phyloP scores from a whole-genome alignment of 306 rosid genomes.

The Cicer arietinum region DNA sequence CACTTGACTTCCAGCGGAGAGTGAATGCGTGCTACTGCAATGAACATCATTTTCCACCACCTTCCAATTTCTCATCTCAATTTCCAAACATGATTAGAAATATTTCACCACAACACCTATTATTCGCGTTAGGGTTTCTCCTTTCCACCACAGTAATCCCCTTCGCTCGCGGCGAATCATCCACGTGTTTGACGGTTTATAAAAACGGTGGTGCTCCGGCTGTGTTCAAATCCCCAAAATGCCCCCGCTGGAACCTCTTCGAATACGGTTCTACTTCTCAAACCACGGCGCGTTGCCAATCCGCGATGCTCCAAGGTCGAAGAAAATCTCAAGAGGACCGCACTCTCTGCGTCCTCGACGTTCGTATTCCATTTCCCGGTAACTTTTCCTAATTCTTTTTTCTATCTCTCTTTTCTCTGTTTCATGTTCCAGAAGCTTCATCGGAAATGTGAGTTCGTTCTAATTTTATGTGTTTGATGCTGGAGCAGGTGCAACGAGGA shows the following conservation, averaged over 20 bases:
- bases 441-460: slow-evolving; percentile 11
- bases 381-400: slow-evolving; percentile 1
- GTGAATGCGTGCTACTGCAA: neutral
- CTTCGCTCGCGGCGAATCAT: slow-evolving; percentile 60
- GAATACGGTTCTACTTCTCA: slow-evolving; percentile 53
- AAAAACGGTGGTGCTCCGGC: slow-evolving; percentile 91
- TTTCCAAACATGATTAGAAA: slow-evolving; percentile 38
- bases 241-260: slow-evolving; percentile 86
- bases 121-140: slow-evolving; percentile 53
- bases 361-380: slow-evolving; percentile 86
- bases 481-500: slow-evolving; percentile 65
- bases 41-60: neutral
- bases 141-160: slow-evolving; percentile 36
- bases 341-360: slow-evolving; percentile 79
- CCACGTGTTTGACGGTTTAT: slow-evolving; percentile 83
- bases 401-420: neutral
- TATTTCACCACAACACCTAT: neutral
- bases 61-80: slow-evolving; percentile 18
- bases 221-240: slow-evolving; percentile 88
- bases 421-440: slow-evolving; percentile 25
- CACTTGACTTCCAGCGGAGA: neutral
- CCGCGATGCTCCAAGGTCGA: slow-evolving; percentile 76
- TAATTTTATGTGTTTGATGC: slow-evolving; percentile 31
- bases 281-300: slow-evolving; percentile 63
- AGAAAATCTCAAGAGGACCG: slow-evolving; percentile 82